A percentile compares a stretch with the other conserved stretches of the same genome.
Conservation (phyloP, 176 grass and related monocot species). For the Eleusine indica region DNA sequence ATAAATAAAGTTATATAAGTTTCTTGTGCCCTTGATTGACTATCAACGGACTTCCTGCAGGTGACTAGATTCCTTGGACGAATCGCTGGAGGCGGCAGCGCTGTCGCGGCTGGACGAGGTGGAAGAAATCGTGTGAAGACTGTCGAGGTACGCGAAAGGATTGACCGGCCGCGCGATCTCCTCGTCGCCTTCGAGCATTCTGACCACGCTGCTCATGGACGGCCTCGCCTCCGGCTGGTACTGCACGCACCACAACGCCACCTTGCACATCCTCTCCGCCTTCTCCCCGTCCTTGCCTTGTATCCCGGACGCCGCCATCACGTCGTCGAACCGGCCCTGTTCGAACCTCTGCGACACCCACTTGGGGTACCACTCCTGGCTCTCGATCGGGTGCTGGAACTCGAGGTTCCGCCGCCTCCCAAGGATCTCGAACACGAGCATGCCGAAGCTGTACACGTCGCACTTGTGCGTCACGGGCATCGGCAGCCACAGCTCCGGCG, state of each 20-base stretch:
- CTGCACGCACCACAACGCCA: constrained; percentile 68
- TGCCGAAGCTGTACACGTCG: constrained; percentile 79
- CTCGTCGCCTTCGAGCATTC: constrained; percentile 72
- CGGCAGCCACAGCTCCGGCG: constrained; percentile 75
- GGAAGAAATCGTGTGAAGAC: constrained; percentile 4
- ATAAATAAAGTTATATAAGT: too few species aligned
- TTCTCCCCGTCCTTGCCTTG: constrained; percentile 31
- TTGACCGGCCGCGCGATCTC: constrained; percentile 54
- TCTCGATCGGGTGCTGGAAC: neutral
- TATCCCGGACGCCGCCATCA: constrained; percentile 30
- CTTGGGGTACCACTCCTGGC: constrained; percentile 61
- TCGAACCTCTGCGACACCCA: constrained; percentile 67
- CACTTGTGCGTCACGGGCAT: constrained; percentile 64
- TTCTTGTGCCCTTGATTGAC: neutral
- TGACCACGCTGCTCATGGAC: constrained; percentile 55
- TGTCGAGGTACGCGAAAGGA: constrained; percentile 53
- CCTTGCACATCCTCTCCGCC: constrained; percentile 59
- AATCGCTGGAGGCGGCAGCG: neutral
- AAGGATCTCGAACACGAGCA: constrained; percentile 73
- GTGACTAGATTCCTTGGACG: neutral
- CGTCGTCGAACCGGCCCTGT: constrained; percentile 35
- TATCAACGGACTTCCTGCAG: neutral
- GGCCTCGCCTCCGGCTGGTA: constrained; percentile 54
- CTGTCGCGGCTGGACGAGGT: neutral
- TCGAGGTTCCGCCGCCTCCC: constrained; percentile 59